These are phyloP conservation scores for Xanthoparmelia taractica DNA, from an alignment of 495 filamentous ascomycete species.

Conservation along the genomic window DNA sequence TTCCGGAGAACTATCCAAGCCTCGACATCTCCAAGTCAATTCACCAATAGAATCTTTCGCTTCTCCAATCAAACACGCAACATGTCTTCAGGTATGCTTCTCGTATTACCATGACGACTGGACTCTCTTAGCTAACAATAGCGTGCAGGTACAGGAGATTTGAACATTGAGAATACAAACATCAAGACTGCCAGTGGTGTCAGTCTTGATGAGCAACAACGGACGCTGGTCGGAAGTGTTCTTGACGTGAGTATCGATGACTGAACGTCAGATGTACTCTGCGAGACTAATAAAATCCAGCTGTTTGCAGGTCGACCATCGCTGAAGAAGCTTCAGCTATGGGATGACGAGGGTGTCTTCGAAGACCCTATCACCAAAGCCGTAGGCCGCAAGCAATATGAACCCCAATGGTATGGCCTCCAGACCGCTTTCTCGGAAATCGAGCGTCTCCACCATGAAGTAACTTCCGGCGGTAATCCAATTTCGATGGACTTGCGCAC, in stretches of 20 bases:
- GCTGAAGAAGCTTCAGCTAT: conserved; percentile 48
- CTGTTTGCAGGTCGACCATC: conserved; percentile 51
- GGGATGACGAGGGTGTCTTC: conserved; percentile 45
- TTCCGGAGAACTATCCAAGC: conserved; percentile 11
- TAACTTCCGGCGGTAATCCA: conserved; percentile 46
- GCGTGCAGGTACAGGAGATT: conserved; percentile 10
- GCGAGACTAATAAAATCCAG: conserved; percentile 22
- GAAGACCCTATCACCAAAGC: conserved; percentile 46
- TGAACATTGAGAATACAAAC: conserved; percentile 40
- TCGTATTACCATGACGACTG: background rate
- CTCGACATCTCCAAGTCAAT: background rate
- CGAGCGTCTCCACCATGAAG: conserved; percentile 41
- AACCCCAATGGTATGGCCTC: conserved; percentile 47
- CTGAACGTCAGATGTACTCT: background rate
- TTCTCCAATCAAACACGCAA: conserved; percentile 15
- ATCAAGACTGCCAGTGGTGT: conserved; percentile 44
- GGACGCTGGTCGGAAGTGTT: conserved; percentile 46
- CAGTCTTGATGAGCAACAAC: conserved; percentile 38
- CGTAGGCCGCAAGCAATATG: conserved; percentile 41
- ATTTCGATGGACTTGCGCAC: conserved; percentile 46
- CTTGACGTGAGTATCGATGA: conserved; percentile 38
- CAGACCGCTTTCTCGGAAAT: conserved; percentile 40
- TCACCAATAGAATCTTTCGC: background rate
- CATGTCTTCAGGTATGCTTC: conserved; percentile 24
- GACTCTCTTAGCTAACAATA: background rate